Conservation (phyloP, 352 stramenopile genomes). For the Pythium rishiriense region DNA sequence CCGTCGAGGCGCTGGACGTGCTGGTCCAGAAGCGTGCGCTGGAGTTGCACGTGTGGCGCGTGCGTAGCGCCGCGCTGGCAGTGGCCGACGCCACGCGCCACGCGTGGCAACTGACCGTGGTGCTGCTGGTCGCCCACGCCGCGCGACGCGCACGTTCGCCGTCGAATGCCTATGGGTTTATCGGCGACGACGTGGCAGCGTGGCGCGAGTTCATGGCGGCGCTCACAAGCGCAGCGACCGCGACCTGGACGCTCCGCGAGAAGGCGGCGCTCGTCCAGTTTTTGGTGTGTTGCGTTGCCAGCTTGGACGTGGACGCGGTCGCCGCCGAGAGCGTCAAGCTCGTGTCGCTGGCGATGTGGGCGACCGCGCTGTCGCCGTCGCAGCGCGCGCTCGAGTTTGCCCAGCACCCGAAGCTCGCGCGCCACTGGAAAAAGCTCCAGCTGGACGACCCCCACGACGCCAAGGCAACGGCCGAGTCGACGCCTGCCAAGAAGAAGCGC, state of each 20-base stretch:
- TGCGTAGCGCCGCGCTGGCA: conserved; percentile 1
- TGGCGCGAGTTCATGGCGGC: conserved; percentile 44
- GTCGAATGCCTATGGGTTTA: conserved; percentile 13
- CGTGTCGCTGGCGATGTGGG: conserved; percentile 64
- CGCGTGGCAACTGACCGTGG: conserved; percentile 41
- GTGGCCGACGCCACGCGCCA: conserved; percentile 29
- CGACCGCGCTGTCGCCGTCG: conserved; percentile 43
- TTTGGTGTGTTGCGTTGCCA: conserved; percentile 58
- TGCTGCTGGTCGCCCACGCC: conserved; percentile 36
- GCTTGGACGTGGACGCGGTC: conserved; percentile 53
- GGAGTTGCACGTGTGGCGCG: conserved; percentile 10
- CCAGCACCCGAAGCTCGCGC: conserved; percentile 59
- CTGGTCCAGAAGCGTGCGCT: conserved; percentile 11
- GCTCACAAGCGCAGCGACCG: conserved; percentile 26
- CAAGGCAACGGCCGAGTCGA: conserved; percentile 12
- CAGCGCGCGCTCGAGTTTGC: conserved; percentile 70
- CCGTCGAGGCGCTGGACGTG: conserved; percentile 45
- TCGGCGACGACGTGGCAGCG: conserved; percentile 11
- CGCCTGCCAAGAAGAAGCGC: conserved; percentile 5
- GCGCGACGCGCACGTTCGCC: neutral
- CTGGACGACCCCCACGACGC: neutral
- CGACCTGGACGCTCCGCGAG: conserved; percentile 47
- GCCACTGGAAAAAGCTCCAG: conserved; percentile 59
- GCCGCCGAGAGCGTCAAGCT: conserved; percentile 55
- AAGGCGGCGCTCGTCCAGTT: conserved; percentile 60